Base-by-base conservation (phyloP, 2,329 filamentous ascomycete species). In the Incumbomyces lentus region DNA sequence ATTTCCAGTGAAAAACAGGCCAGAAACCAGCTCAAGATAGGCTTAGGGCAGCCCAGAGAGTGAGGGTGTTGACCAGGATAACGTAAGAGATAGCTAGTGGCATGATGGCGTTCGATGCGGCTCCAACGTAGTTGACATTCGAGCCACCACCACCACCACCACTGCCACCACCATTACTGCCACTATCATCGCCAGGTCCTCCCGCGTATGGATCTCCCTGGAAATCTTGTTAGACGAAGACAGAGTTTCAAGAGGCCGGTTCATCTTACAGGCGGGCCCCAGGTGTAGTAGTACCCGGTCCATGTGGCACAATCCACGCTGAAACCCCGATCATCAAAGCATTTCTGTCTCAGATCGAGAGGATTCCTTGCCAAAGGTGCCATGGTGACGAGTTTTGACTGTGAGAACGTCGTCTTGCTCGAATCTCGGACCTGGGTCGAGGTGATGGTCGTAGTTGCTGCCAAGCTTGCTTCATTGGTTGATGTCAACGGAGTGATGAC, bases 1-100 rank as follows among this genome's bases (percentile, higher is more conserved):
- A 94, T 65, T 68, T 94, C 57, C 86, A 92, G 65, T 90, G 66
- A 37, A 8, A 5, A 3, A 2, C 36, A 3, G 34, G 33, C 6
- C 17, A 7, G 31, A 7, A 4, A 8, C n/a, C 22, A 26, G 22
- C 22, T 35, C 34, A 45, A 17, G 42, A 14, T 30, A 36, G 16
- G 18, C 18, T 36, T 8, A 36, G 19, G 13, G 41, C 41, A 13
- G 41, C 32, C 33, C 33, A 44, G 41, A 37, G 33, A 35, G 41
- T 44, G 33, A 44, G 34, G n/a, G 36, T 35, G 41, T 37, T 35
- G 16, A 36, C 29, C 14, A 44, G 16, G 16, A 44, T 44, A 19
- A 36, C 36, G 22, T 44, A 37, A 33, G 31, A 29, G 11, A 35
- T 36, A 13, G 31, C 41, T n/a, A 44, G 32, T 13, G 41, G 31